phyloP scores from a whole-genome alignment of 345 rosid genomes.

The Populus alba region DNA sequence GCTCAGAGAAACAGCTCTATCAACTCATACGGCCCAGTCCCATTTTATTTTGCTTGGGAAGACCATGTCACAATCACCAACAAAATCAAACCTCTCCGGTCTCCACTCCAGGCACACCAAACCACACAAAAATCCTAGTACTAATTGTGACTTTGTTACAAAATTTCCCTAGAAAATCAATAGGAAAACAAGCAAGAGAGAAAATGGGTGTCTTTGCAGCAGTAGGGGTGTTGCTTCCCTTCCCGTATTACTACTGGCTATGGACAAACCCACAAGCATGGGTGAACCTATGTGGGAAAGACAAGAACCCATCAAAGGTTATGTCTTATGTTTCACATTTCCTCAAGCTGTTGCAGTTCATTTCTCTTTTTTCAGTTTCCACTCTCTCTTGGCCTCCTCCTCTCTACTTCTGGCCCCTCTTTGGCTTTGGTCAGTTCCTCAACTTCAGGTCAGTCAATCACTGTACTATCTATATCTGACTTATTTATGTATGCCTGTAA shows the following conservation, averaged over 20 bases:
- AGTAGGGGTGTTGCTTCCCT: conserved; percentile 59
- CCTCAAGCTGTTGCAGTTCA: conserved; percentile 69
- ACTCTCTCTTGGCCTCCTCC: conserved; percentile 82
- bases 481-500: background rate
- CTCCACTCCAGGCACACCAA: background rate
- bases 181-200: background rate
- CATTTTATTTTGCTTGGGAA: background rate
- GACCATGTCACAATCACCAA: background rate
- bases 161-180: background rate
- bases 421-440: conserved; percentile 85
- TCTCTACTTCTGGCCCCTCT: conserved; percentile 83
- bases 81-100: background rate
- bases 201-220: conserved; percentile 70
- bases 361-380: conserved; percentile 68
- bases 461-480: background rate
- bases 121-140: background rate
- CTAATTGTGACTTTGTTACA: background rate
- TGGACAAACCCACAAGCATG: conserved; percentile 81
- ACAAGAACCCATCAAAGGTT: conserved; percentile 62
- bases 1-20: background rate
- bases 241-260: conserved; percentile 80
- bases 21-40: background rate
- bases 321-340: conserved; percentile 76
- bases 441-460: conserved; percentile 61
- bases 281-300: conserved; percentile 68